Conservation (phyloP, 805 yeast genomes). For the Zygotorulaspora danielsina region DNA sequence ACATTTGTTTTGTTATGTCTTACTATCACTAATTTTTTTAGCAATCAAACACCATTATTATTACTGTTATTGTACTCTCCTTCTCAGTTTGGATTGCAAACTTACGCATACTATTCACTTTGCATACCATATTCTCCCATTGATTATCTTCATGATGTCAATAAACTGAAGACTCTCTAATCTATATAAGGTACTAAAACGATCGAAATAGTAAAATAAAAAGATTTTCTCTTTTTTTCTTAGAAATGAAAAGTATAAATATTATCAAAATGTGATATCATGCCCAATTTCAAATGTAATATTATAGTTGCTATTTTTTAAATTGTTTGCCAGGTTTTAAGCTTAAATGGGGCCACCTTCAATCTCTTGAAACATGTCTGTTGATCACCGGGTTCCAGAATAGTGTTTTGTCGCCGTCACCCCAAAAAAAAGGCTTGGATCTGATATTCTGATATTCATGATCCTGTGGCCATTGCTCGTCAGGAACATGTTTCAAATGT, state of each 20-base stretch:
- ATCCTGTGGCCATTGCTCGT: constrained; percentile 89
- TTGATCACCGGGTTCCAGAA: constrained; percentile 94
- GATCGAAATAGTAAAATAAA: not conserved
- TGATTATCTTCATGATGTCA: not conserved
- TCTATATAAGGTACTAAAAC: too few relatives aligned
- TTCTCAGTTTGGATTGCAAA: too few relatives aligned
- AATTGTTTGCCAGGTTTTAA: not conserved
- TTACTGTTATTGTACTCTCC: too few relatives aligned
- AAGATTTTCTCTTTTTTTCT: constrained; percentile 4
- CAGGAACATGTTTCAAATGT: constrained; percentile 63
- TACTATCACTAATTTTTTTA: not conserved
- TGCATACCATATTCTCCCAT: not conserved
- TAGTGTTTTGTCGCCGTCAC: constrained; percentile 94
- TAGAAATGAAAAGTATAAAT: constrained; percentile 3
- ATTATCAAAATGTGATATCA: constrained; percentile 11
- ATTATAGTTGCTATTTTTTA: constrained; percentile 1
- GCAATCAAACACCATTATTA: too few relatives aligned
- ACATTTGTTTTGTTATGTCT: too few relatives aligned
- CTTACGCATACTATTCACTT: not conserved
- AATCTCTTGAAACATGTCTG: constrained; percentile 62
- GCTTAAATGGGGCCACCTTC: not conserved
- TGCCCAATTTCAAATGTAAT: constrained; percentile 7
- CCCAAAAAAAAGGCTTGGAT: constrained; percentile 91
- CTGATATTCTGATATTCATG: constrained; percentile 91
- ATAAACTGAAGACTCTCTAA: too few relatives aligned